Percentiles rank a stretch among this genome's conserved stretches.
Conservation (phyloP, 2,329 filamentous ascomycete genomes). For the Epichloe sylvatica region DNA sequence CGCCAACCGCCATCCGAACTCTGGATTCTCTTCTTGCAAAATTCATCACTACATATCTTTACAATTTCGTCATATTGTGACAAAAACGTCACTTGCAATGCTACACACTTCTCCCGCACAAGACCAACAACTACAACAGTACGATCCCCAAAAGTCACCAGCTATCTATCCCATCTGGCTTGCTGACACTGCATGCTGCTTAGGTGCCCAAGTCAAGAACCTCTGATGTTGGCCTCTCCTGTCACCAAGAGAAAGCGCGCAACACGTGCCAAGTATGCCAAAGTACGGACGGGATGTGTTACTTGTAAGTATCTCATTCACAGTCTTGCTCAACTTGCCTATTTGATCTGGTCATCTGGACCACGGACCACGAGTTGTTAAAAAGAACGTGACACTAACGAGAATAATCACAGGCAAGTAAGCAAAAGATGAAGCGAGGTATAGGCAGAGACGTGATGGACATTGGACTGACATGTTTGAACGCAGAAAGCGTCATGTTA, state of each 20-base stretch:
- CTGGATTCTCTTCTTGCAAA: not conserved
- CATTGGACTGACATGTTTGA: not conserved
- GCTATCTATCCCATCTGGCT: not conserved
- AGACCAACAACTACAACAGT: slow-evolving; percentile 1
- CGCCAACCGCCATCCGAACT: not conserved
- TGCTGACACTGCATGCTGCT: not conserved
- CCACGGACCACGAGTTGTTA: not conserved
- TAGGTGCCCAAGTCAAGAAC: slow-evolving; percentile 2
- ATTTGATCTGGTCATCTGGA: not conserved
- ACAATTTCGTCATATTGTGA: not conserved
- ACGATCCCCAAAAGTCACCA: not conserved
- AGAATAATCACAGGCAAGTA: slow-evolving; percentile 3
- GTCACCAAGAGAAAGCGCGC: slow-evolving; percentile 6
- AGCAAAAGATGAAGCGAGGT: not conserved
- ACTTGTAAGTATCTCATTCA: slow-evolving; percentile 15
- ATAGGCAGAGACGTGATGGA: not conserved
- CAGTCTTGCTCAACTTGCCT: too few species aligned
- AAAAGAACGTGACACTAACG: not conserved
- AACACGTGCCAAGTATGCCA: slow-evolving; percentile 17
- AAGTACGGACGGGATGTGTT: slow-evolving; percentile 19
- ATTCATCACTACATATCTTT: not conserved
- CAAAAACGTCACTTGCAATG: not conserved
- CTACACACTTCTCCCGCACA: not conserved
- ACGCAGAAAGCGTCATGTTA: slow-evolving; percentile 20
- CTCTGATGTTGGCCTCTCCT: slow-evolving; percentile 8